These are phyloP conservation scores for Trichoderma brevicompactum DNA, from an alignment of 2,329 filamentous ascomycete genomes.

Conservation along the genomic window DNA sequence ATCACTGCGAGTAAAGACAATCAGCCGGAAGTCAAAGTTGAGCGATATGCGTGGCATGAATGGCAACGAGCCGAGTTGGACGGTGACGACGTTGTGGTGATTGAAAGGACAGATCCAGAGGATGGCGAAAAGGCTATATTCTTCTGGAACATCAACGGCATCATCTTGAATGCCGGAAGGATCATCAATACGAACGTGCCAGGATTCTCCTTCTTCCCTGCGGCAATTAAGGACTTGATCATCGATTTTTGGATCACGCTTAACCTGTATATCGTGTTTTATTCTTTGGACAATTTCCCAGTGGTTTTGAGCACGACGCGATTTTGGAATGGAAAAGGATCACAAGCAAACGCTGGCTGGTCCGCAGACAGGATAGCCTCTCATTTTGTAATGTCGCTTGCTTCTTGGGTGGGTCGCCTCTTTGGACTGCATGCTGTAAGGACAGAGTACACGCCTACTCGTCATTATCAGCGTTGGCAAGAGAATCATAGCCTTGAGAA, in stretches of 20 bases:
- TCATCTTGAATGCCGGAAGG: conserved; percentile 40
- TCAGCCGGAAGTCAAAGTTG: conserved; percentile 43
- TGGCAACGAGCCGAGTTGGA: conserved; percentile 48
- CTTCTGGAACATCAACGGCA: conserved; percentile 55
- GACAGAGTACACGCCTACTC: conserved; percentile 27
- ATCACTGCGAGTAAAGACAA: conserved; percentile 31
- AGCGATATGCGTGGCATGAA: conserved; percentile 48
- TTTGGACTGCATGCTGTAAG: conserved; percentile 27
- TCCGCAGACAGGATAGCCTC: conserved; percentile 28
- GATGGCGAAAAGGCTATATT: conserved; percentile 53
- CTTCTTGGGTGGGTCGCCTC: conserved; percentile 27
- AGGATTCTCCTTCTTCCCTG: conserved; percentile 23
- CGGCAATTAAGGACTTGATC: conserved; percentile 30
- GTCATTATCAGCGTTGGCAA: conserved; percentile 23
- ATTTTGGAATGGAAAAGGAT: conserved; percentile 9
- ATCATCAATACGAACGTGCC: conserved; percentile 12
- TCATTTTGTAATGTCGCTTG: conserved; percentile 26
- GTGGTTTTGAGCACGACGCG: conserved; percentile 34
- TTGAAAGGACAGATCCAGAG: conserved; percentile 52
- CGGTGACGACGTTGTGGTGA: conserved; percentile 46
- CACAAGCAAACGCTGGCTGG: conserved; percentile 1
- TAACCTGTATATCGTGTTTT: conserved; percentile 40
- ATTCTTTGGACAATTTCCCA: conserved; percentile 39
- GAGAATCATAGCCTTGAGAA: neutral
- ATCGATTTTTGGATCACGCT: conserved; percentile 39